Evolutionary conservation across 176 grass and related monocot genomes (phyloP), one percentile per base, ranked within the genome.

Genomic region (Triticum monococcum): DNA sequence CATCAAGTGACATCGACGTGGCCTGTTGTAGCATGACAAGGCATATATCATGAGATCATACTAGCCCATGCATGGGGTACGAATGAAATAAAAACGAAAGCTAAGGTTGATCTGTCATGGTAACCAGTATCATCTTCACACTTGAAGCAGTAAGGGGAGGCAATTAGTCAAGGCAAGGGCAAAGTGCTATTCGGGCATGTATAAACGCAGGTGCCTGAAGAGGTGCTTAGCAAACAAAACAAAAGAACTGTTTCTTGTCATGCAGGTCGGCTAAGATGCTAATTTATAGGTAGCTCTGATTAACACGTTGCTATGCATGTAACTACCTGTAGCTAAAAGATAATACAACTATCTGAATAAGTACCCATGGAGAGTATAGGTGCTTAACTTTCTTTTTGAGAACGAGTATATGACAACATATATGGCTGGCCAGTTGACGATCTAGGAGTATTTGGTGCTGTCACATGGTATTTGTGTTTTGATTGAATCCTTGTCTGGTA

Each of bases 1-100:
- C 92, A 76, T 90, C 60, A 38, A 87, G 75, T 69, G 91, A 91
- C 87, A 96, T 96, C 17, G 68, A 92, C 76, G 68, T 48, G 57
- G 38, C 83, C 93, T 95, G 86, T 54, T 60, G 72, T 71, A 85
- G 75, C 45, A 68, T 12, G 5, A 12, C 32, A 24, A 80, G 24
- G 74, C 35, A 5, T 63, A 4, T 41, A 62, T 60, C 10, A 20
- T 46, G 37, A 35, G 38, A 63, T 36, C 30, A 18, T 1, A 46
- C n/a, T 16, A 7, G 23, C 7, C 28, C 28, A 30, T 30, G 9
- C 8, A 7, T 75, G 41, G 72, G n/a, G 7, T 52, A 52, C 5
- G 3, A 48, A 43, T 4, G 72, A 75, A 75, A 46, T 75, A 14
- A 75, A 28, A 48, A 75, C 46, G 9, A 75, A 75, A 75, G 1